Base-by-base conservation (phyloP, 768 basidiomycete species). In the Mycena floridula region DNA sequence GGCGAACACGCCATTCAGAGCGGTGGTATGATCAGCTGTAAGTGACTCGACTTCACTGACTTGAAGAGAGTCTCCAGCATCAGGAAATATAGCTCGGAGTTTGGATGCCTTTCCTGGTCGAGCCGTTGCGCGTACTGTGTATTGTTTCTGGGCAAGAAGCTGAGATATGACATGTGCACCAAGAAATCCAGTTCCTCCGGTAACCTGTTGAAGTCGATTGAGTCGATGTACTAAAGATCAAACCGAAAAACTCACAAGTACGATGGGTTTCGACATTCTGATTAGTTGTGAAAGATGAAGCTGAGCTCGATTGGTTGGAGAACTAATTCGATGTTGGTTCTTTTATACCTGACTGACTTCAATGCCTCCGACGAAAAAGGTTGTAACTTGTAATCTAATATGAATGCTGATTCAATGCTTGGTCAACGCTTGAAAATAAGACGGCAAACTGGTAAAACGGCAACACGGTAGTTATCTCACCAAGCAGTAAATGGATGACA, bases 221-320 rank as follows among this genome's bases (percentile, higher is more conserved):
- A 60, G 60, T 57, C 25, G 41, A 7, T 40, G 47, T 7, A 54
- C 54, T 8, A 47, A 44, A 5, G 51, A 53, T 13, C 35, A 40
- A 27, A 22, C 57, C 18, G 59, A 56, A 15, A 44, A 42, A 32
- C 47, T 54, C 24, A 56, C 55, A 55, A 57, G 12, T 50, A 49
- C 11, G 57, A 57, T 37, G 49, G 46, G 7, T 32, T 53, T 40
- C n/a, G 38, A 23, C 38, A 39, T 39, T 39, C 32, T 35, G n/a
- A n/a, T n/a, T n/a, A n/a, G n/a, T n/a, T n/a, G n/a, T n/a, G n/a
- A n/a, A n/a, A n/a, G n/a, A n/a, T n/a, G n/a, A n/a, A n/a, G n/a
- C n/a, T n/a, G n/a, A n/a, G n/a, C n/a, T n/a, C n/a, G n/a, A n/a
- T n/a, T n/a, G n/a, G n/a, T n/a, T n/a, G n/a, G n/a, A n/a, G n/a